These are phyloP conservation scores for Aspergillus eucalypticola DNA, from an alignment of 2,329 filamentous ascomycete genomes.

Conservation along the genomic window DNA sequence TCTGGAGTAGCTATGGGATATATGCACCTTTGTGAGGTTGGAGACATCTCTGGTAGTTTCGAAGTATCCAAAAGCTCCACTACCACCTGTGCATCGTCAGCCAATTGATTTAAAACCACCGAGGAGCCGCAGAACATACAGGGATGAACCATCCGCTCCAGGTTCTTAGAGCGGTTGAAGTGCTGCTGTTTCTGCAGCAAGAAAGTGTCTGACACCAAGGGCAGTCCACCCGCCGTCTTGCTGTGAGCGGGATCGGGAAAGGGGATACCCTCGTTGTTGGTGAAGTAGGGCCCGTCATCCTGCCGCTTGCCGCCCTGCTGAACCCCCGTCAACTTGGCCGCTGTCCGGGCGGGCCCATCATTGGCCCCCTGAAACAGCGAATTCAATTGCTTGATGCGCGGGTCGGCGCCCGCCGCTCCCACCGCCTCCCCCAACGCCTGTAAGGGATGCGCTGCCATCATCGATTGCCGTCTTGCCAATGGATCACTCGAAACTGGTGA, in stretches of 20 bases:
- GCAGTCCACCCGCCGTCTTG: slow-evolving; percentile 56
- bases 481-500: too few relatives aligned
- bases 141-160: slow-evolving; percentile 44
- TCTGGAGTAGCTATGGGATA: too few relatives aligned
- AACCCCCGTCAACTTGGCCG: slow-evolving; percentile 53
- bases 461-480: too few relatives aligned
- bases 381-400: slow-evolving; percentile 32
- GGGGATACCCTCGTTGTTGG: slow-evolving; percentile 56
- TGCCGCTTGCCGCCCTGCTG: slow-evolving; percentile 48
- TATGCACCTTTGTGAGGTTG: slow-evolving; percentile 14
- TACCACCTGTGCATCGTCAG: slow-evolving; percentile 12
- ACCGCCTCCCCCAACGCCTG: slow-evolving; percentile 32
- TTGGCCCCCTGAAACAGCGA: slow-evolving; percentile 46
- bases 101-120: too few relatives aligned
- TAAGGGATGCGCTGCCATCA: too few relatives aligned
- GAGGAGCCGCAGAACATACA: slow-evolving; percentile 12
- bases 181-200: slow-evolving; percentile 58
- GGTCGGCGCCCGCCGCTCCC: slow-evolving; percentile 42
- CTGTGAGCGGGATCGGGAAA: slow-evolving; percentile 54
- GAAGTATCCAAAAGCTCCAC: slow-evolving; percentile 31
- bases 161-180: slow-evolving; percentile 58
- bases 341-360: slow-evolving; percentile 55
- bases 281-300: slow-evolving; percentile 56
- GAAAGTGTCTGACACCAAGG: slow-evolving; percentile 53
- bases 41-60: slow-evolving; percentile 26